Percentiles rank a stretch among this genome's conserved stretches.
Conservation (phyloP, 2,329 filamentous ascomycete species). For the Truncatella angustata region DNA sequence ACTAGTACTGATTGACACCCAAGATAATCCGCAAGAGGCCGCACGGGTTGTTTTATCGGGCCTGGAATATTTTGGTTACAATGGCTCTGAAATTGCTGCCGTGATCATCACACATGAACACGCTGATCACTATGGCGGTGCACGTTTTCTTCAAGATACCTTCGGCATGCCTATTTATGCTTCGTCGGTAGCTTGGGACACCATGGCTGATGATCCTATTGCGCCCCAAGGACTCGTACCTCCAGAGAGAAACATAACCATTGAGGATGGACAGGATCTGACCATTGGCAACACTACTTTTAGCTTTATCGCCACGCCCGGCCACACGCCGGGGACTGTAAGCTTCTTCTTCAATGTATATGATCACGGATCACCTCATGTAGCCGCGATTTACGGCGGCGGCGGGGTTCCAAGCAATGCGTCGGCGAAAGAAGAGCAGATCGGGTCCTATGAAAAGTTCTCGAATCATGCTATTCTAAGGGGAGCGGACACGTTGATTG, state of each 20-base stretch:
- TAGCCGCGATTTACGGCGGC: constrained; percentile 23
- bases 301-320: constrained; percentile 19
- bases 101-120: constrained; percentile 28
- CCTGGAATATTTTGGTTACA: constrained; percentile 18
- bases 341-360: constrained; percentile 20
- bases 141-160: constrained; percentile 21
- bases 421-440: constrained; percentile 17
- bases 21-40: constrained; percentile 19
- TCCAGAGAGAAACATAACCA: constrained; percentile 1
- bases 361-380: constrained; percentile 18
- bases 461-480: constrained; percentile 9
- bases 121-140: constrained; percentile 26
- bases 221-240: constrained; percentile 10
- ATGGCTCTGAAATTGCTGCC: constrained; percentile 24
- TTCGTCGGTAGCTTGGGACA: constrained; percentile 13
- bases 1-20: constrained; percentile 21
- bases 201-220: constrained; percentile 9
- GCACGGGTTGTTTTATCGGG: constrained; percentile 17
- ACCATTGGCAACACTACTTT: constrained; percentile 20
- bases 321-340: constrained; percentile 22
- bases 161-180: constrained; percentile 18
- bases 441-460: constrained; percentile 17
- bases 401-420: constrained; percentile 17
- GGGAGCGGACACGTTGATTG: constrained; percentile 17
- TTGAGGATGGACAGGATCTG: constrained; percentile 15